phyloP scores from a whole-genome alignment of 2,329 filamentous ascomycete species.

The Akanthomyces lecanii region DNA sequence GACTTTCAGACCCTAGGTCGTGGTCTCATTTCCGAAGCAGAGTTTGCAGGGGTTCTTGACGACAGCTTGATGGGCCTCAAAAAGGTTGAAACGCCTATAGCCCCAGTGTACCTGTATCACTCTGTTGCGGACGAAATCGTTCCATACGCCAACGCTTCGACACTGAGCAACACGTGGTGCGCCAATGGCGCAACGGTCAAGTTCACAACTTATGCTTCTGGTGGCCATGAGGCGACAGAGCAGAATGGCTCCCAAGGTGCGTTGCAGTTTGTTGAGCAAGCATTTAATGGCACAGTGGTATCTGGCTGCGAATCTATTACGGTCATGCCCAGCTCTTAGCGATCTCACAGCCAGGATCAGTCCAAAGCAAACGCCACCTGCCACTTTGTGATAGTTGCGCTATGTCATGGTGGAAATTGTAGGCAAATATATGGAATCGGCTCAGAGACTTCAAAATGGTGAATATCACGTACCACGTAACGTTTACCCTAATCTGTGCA shows the following conservation, averaged over 20 bases:
- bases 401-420: too few species aligned
- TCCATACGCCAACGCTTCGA: neutral
- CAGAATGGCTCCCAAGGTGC: neutral
- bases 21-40: neutral
- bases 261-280: neutral
- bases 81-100: neutral
- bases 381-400: too few species aligned
- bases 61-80: neutral
- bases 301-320: neutral
- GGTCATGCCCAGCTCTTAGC: too few species aligned
- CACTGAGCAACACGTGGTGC: neutral
- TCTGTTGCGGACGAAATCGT: neutral
- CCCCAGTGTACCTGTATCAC: slow-evolving; percentile 6
- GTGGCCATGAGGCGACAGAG: slow-evolving; percentile 1
- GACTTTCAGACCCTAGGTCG: neutral
- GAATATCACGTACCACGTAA: too few species aligned
- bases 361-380: too few species aligned
- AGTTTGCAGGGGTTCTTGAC: neutral
- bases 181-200: neutral
- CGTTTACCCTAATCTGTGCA: too few species aligned
- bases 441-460: too few species aligned
- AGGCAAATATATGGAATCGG: too few species aligned
- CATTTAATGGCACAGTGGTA: neutral
- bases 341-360: too few species aligned
- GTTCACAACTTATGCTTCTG: neutral